phyloP scores from a whole-genome alignment of 805 yeast genomes.

The Kuraishia piskuri region DNA sequence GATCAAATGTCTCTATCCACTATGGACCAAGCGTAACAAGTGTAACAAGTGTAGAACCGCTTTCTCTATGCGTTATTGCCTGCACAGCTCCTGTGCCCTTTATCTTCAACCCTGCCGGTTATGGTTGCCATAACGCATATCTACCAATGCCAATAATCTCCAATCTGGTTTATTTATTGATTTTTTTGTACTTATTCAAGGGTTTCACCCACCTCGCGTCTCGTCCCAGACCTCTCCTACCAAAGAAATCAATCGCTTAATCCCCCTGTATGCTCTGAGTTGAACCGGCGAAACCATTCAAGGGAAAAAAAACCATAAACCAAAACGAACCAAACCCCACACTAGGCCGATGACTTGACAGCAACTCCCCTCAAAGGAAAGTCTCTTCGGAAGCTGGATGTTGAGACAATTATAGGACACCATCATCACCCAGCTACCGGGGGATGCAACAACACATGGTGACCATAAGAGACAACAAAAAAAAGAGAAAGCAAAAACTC shows the following conservation, averaged over 20 bases:
- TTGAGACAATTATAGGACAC: too few species aligned
- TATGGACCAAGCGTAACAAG: too few species aligned
- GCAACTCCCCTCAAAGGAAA: too few species aligned
- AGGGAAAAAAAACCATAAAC: not conserved
- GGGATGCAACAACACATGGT: not conserved
- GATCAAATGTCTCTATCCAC: too few species aligned
- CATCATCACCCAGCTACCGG: not conserved
- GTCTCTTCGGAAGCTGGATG: too few species aligned
- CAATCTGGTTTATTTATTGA: not conserved
- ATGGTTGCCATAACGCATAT: not conserved
- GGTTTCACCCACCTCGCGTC: not conserved
- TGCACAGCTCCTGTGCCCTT: too few species aligned
- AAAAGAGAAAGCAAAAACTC: not conserved
- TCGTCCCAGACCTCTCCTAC: too few species aligned
- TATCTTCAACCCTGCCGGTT: not conserved
- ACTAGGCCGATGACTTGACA: too few species aligned
- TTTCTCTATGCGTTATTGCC: too few species aligned
- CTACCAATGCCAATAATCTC: not conserved
- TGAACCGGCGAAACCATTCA: not conserved
- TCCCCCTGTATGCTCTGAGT: not conserved
- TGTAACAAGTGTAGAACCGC: too few species aligned
- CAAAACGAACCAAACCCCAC: not conserved
- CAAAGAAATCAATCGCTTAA: not conserved
- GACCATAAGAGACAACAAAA: not conserved
- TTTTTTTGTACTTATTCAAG: too few species aligned